These are phyloP conservation scores for Pistacia vera DNA, from an alignment of 345 rosid species.

Conservation along the genomic window DNA sequence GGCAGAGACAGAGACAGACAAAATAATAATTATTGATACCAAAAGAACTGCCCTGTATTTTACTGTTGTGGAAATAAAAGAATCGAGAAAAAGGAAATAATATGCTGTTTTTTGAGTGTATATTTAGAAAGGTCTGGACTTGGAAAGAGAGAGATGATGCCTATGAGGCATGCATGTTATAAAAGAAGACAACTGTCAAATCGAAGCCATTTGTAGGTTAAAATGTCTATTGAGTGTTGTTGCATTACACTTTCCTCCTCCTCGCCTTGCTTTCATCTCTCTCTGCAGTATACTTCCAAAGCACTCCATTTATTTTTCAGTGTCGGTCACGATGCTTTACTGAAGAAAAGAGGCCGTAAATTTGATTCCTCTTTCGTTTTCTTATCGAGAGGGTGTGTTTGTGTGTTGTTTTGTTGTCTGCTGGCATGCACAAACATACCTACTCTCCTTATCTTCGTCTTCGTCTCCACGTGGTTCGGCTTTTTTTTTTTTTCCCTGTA, in stretches of 20 bases:
- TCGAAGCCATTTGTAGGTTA: background rate
- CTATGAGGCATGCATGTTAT: constrained; percentile 17
- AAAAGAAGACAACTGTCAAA: constrained; percentile 24
- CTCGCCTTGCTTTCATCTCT: constrained; percentile 20
- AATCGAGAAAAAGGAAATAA: too few relatives aligned
- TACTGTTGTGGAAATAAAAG: background rate
- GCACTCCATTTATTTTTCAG: background rate
- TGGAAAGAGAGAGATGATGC: background rate
- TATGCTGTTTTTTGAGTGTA: too few relatives aligned
- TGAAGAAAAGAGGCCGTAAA: background rate
- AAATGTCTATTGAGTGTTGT: background rate
- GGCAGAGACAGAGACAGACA: too few relatives aligned
- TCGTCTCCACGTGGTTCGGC: constrained; percentile 25
- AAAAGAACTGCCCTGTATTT: background rate
- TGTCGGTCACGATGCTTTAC: constrained; percentile 5
- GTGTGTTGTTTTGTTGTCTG: constrained; percentile 8
- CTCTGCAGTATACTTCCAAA: background rate
- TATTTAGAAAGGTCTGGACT: background rate
- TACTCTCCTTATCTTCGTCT: constrained; percentile 14
- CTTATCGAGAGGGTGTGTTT: background rate
- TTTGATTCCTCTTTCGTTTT: background rate
- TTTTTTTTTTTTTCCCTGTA: background rate
- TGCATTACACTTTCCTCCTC: too few relatives aligned
- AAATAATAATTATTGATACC: background rate
- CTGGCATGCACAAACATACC: background rate